phyloP scores from a whole-genome alignment of 2,329 filamentous ascomycete genomes.

The Beauveria brongniartii region DNA sequence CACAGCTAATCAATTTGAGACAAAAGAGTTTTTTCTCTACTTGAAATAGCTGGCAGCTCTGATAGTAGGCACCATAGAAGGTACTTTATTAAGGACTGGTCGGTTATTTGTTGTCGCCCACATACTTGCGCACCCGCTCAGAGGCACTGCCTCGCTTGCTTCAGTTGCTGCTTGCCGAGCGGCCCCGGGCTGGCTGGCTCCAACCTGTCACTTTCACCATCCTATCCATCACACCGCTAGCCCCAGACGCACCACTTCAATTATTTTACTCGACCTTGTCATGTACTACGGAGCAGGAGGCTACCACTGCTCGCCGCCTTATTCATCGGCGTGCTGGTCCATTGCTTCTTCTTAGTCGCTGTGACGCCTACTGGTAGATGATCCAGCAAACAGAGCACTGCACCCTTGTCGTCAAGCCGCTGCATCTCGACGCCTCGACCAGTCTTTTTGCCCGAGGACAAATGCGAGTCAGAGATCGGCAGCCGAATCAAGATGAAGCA shows the following conservation, averaged over 20 bases:
- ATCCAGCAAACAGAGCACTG: neutral
- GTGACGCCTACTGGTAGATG: neutral
- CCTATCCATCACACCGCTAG: conserved; percentile 4
- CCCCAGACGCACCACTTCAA: neutral
- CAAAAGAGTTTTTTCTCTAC: no score
- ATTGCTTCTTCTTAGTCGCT: neutral
- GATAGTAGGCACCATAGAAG: no score
- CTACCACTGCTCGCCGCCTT: neutral
- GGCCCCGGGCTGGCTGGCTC: neutral
- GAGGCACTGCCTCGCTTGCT: neutral
- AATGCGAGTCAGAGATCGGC: conserved; percentile 17
- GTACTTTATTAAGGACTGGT: no score
- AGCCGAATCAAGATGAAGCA: conserved; percentile 15
- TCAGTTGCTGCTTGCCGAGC: neutral
- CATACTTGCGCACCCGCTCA: neutral
- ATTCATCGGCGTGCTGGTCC: neutral
- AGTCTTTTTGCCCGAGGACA: neutral
- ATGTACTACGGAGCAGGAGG: neutral
- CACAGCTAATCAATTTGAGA: no score
- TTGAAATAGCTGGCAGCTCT: no score
- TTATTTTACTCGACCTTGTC: neutral
- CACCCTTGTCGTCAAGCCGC: neutral
- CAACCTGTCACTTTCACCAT: neutral
- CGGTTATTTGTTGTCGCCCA: no score
- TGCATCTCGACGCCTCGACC: conserved; percentile 5